Conservation (phyloP, 202 grass and related monocot genomes). For the Zizania palustris region DNA sequence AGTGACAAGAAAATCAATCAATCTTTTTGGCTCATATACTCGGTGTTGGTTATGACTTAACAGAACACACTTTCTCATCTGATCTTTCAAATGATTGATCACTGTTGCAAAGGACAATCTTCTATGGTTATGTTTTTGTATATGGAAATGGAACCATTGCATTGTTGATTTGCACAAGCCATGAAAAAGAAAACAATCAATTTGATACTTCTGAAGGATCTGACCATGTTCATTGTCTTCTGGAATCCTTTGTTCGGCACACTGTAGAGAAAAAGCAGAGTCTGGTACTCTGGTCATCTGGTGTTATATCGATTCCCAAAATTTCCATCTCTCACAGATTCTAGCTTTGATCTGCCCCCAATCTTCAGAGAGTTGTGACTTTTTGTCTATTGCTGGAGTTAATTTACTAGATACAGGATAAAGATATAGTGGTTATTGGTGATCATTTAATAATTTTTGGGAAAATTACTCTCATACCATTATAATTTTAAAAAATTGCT, state of each 20-base stretch:
- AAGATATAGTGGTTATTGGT: background rate
- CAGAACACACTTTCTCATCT: background rate
- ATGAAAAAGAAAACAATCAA: constrained; percentile 3
- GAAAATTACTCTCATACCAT: no score
- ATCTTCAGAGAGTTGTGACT: constrained; percentile 24
- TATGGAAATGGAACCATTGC: constrained; percentile 24
- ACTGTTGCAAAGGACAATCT: constrained; percentile 2
- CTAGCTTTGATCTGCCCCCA: constrained; percentile 31
- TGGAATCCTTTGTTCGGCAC: constrained; percentile 12
- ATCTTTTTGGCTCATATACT: constrained; percentile 31
- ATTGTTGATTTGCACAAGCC: constrained; percentile 24
- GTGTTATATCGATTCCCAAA: constrained; percentile 22
- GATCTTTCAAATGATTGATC: constrained; percentile 18
- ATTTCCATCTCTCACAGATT: constrained; percentile 26
- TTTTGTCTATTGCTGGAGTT: constrained; percentile 7
- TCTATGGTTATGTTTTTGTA: constrained; percentile 18
- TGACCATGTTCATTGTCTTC: constrained; percentile 8
- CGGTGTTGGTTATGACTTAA: constrained; percentile 18
- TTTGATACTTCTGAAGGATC: constrained; percentile 32
- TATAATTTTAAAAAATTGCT: no score
- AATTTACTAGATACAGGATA: constrained; percentile 24
- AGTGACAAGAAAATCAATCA: constrained; percentile 18
- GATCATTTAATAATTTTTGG: no score
- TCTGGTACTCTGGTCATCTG: background rate
- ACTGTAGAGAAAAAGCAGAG: constrained; percentile 23